Percentiles rank a stretch among this genome's conserved stretches.
Conservation (phyloP, 176 grass and related monocot genomes). For the Elaeis guineensis region DNA sequence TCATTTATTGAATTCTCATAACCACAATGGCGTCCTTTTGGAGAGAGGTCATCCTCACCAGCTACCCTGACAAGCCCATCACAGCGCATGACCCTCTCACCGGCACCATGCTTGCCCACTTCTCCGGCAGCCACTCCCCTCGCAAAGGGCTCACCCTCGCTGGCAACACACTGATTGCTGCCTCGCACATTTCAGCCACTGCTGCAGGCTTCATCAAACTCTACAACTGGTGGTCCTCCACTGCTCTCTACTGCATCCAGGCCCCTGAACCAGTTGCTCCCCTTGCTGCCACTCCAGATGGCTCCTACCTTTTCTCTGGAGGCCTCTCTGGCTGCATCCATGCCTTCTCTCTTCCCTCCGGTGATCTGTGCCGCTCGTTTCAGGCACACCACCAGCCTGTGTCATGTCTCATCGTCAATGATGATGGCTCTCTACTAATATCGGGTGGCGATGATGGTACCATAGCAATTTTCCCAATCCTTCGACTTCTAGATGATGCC, state of each 20-base stretch:
- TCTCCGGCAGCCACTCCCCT: constrained; percentile 6
- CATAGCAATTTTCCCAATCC: constrained; percentile 14
- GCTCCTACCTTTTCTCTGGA: constrained; percentile 19
- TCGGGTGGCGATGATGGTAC: constrained; percentile 14
- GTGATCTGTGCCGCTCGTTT: constrained; percentile 6
- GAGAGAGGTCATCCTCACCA: constrained; percentile 17
- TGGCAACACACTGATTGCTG: neutral
- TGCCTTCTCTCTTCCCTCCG: constrained; percentile 13
- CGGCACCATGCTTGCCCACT: constrained; percentile 13
- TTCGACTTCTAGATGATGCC: constrained; percentile 12
- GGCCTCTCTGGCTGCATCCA: constrained; percentile 17
- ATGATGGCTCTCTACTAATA: constrained; percentile 28
- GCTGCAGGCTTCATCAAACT: constrained; percentile 6
- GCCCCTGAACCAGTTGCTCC: constrained; percentile 2
- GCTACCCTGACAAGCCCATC: neutral
- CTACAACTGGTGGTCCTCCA: neutral
- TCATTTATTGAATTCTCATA: no score
- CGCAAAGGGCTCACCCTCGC: constrained; percentile 7
- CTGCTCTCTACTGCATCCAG: neutral
- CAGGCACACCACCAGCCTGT: constrained; percentile 2
- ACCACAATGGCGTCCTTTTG: neutral
- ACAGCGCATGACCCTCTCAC: constrained; percentile 18
- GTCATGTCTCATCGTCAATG: constrained; percentile 19
- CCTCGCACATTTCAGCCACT: constrained; percentile 16
- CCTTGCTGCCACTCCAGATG: constrained; percentile 2